Evolutionary conservation across 352 stramenopile genomes (phyloP).

Genomic region (Globisporangium acanthophoron): DNA sequence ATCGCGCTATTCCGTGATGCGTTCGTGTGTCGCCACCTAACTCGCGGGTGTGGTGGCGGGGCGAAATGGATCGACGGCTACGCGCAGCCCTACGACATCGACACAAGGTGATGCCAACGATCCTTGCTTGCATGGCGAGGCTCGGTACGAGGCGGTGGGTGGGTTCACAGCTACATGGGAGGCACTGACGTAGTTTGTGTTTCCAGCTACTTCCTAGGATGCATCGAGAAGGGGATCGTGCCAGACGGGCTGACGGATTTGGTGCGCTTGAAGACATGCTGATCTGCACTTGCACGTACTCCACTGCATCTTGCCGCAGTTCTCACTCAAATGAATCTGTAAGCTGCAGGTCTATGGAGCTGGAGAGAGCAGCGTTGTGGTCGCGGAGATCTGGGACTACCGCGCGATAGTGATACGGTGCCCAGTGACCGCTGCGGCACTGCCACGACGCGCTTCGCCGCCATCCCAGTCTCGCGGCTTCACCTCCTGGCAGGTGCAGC

Average conservation of each 20-base stretch:
- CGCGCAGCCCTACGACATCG: slow-evolving; percentile 63
- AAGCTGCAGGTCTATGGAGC: slow-evolving; percentile 11
- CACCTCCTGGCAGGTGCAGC: background rate
- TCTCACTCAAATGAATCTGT: background rate
- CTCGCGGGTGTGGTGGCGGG: slow-evolving; percentile 14
- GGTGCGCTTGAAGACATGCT: slow-evolving; percentile 18
- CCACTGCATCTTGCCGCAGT: background rate
- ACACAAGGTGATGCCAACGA: slow-evolving; percentile 35
- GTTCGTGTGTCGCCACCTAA: slow-evolving; percentile 65
- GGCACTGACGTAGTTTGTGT: background rate
- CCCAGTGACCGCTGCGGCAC: slow-evolving; percentile 29
- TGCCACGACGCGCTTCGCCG: slow-evolving; percentile 2
- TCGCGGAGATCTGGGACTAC: slow-evolving; percentile 37
- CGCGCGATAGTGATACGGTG: slow-evolving; percentile 19
- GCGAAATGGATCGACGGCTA: slow-evolving; percentile 58
- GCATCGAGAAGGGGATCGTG: slow-evolving; percentile 40
- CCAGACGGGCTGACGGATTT: slow-evolving; percentile 54
- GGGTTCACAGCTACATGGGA: background rate
- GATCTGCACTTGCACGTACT: background rate
- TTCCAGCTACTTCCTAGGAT: slow-evolving; percentile 56
- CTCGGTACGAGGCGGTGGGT: no score
- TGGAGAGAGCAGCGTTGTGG: slow-evolving; percentile 11
- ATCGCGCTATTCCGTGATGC: slow-evolving; percentile 58
- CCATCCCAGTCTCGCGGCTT: background rate
- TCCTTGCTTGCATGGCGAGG: no score